Evolutionary conservation across 345 rosid genomes (phyloP).

Genomic region (Aquilaria malaccensis): DNA sequence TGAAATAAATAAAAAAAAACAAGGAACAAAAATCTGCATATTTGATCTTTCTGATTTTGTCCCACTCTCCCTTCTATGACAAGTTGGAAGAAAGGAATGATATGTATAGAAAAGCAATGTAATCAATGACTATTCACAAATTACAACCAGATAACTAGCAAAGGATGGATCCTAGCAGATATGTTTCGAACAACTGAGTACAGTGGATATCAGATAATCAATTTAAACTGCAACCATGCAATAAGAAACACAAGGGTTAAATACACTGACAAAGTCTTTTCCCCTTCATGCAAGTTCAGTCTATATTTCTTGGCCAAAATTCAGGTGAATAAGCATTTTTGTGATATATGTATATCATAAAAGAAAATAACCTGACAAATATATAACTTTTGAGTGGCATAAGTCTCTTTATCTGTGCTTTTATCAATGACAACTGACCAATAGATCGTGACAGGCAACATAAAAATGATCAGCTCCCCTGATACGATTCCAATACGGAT

Average conservation of each 20-base stretch:
- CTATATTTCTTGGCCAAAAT: conserved; percentile 54
- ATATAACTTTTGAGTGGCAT: conserved; percentile 50
- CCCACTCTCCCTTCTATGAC: neutral
- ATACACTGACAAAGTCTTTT: neutral
- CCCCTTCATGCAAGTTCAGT: conserved; percentile 28
- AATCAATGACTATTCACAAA: too few species aligned
- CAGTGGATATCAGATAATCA: neutral
- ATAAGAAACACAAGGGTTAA: neutral
- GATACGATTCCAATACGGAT: conserved; percentile 57
- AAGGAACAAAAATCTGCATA: neutral
- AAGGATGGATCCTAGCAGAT: too few species aligned
- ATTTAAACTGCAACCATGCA: neutral
- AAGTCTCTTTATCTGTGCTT: conserved; percentile 28
- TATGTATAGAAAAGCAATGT: too few species aligned
- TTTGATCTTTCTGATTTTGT: neutral
- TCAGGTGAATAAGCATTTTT: conserved; percentile 58
- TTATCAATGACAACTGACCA: conserved; percentile 44
- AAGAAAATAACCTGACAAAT: conserved; percentile 53
- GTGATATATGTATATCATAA: conserved; percentile 41
- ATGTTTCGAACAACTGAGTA: too few species aligned
- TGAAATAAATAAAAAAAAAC: conserved; percentile 12
- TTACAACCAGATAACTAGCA: too few species aligned
- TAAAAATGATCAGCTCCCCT: conserved; percentile 64
- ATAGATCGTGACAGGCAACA: conserved; percentile 51
- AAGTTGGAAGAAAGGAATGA: too few species aligned